Base-by-base conservation (phyloP, 345 rosid species). In the Populus nigra region DNA sequence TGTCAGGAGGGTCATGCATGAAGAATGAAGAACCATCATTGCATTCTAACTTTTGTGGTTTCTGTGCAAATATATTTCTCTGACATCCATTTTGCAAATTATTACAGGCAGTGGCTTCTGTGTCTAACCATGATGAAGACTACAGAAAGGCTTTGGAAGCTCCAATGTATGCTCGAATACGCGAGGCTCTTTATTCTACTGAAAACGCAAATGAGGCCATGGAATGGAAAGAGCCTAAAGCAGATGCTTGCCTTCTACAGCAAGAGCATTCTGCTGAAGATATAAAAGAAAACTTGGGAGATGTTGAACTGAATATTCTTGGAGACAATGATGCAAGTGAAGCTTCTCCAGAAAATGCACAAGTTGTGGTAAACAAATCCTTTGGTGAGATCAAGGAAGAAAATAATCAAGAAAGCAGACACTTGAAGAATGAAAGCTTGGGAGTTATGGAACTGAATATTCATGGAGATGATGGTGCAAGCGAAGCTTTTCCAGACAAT, bases 81-180 rank as follows among this genome's bases (percentile, higher is more conserved):
- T 74, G 66, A 69, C 77, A 2, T 72, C 27, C 22, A 16, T 27
- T 76, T 38, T 81, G 65, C 67, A 68, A 62, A 47, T 69, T 73
- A 47, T 50, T 82, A 75, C 89, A 96, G 98, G 84, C 88, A 67
- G 94, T 91, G 82, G 90, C 89, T 77, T 87, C 95, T 31, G 88
- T 87, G 31, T 88, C 88, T 76, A 83, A 82, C 38, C 41, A 41
- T 35, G 90, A 91, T 81, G 88, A 90, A 88, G 98, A 91, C 74
- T 94, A 88, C 75, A 69, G 73, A 73, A 84, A 79, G 82, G 95
- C 91, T 76, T 84, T 96, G 87, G 78, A 76, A 49, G 91, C 89
- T 79, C 91, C 97, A 47, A 74, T 96, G 83, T 96, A 88, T 70
- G 65, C 79, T 74, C 88, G 79, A 62, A 84, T 94, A 74, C 88